A percentile compares a stretch with the other conserved stretches of the same genome.
phyloP scores from a whole-genome alignment of 2,329 filamentous ascomycete genomes.

The Lasiodiplodia gonubiensis region DNA sequence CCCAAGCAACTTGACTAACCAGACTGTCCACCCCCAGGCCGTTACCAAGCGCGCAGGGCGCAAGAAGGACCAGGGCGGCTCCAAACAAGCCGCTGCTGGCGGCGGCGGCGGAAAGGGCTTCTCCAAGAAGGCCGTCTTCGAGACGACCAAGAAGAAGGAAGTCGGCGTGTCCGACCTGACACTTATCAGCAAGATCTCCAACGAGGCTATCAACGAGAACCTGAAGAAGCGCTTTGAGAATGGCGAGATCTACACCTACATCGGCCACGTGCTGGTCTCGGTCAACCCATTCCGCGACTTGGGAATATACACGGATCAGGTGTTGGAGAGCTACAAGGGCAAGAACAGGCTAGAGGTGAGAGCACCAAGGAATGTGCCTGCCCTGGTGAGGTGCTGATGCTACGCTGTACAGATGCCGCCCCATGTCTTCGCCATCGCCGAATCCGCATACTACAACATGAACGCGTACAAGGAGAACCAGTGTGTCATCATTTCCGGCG shows the following conservation, averaged over 20 bases:
- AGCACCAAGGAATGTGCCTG: not conserved
- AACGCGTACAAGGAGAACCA: constrained; percentile 99
- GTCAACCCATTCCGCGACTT: constrained; percentile 98
- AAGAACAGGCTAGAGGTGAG: constrained; percentile 87
- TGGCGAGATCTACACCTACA: constrained; percentile 98
- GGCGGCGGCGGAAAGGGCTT: constrained; percentile 64
- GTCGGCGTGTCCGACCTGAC: constrained; percentile 98
- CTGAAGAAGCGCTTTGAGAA: constrained; percentile 97
- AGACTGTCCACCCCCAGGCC: constrained; percentile 48
- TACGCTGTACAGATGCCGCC: constrained; percentile 67
- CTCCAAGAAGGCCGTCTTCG: constrained; percentile 95
- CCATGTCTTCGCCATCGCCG: constrained; percentile 96
- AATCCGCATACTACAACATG: constrained; percentile 99
- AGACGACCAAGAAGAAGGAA: constrained; percentile 98
- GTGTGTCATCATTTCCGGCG: constrained; percentile 98
- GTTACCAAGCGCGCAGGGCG: constrained; percentile 64
- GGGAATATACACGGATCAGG: constrained; percentile 95
- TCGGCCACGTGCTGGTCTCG: constrained; percentile 98
- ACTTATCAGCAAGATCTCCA: constrained; percentile 96
- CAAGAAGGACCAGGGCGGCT: constrained; percentile 58
- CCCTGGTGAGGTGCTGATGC: constrained; percentile 17
- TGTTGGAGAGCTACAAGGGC: constrained; percentile 91
- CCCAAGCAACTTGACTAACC: constrained; percentile 3
- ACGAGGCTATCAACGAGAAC: constrained; percentile 99
- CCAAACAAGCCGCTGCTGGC: constrained; percentile 46